These are phyloP conservation scores for Periconia sp. DNA, from an alignment of 2,329 filamentous ascomycete species.

Conservation along the genomic window DNA sequence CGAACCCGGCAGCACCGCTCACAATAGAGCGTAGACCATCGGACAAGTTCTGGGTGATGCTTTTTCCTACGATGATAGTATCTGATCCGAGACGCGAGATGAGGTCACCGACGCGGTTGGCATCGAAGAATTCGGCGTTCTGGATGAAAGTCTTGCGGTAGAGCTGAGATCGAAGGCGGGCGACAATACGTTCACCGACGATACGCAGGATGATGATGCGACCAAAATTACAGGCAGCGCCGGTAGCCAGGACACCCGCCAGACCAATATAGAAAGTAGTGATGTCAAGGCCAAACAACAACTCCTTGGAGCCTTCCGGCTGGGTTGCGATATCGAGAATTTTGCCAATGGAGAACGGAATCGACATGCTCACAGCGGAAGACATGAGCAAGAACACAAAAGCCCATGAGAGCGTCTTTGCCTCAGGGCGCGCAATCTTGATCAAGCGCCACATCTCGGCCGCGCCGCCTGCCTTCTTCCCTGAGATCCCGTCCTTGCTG, in stretches of 20 bases:
- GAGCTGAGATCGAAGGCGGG: conserved; percentile 82
- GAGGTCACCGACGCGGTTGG: conserved; percentile 92
- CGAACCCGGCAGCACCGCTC: conserved; percentile 85
- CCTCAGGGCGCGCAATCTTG: conserved; percentile 84
- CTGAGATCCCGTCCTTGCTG: conserved; percentile 70
- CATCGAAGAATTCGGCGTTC: conserved; percentile 98
- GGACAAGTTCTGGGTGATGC: conserved; percentile 95
- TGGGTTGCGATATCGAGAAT: conserved; percentile 91
- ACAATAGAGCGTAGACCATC: conserved; percentile 92
- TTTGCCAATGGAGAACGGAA: conserved; percentile 94
- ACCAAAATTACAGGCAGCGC: conserved; percentile 89
- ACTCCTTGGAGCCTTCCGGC: conserved; percentile 61
- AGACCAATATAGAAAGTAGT: conserved; percentile 87
- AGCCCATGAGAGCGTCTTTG: conserved; percentile 75
- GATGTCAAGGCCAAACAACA: conserved; percentile 80
- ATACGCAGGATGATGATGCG: conserved; percentile 91
- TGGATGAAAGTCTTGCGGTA: conserved; percentile 94
- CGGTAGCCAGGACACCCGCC: conserved; percentile 71
- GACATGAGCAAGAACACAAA: conserved; percentile 86
- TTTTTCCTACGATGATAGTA: conserved; percentile 97
- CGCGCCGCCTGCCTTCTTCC: conserved; percentile 57
- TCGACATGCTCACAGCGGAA: conserved; percentile 90
- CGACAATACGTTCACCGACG: conserved; percentile 92
- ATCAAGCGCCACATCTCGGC: conserved; percentile 83
- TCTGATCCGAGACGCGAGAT: conserved; percentile 95